Evolutionary conservation across 148 eudicot genomes (phyloP), one percentile per base, ranked within the genome.

Genomic region (Nepenthes gracilis): DNA sequence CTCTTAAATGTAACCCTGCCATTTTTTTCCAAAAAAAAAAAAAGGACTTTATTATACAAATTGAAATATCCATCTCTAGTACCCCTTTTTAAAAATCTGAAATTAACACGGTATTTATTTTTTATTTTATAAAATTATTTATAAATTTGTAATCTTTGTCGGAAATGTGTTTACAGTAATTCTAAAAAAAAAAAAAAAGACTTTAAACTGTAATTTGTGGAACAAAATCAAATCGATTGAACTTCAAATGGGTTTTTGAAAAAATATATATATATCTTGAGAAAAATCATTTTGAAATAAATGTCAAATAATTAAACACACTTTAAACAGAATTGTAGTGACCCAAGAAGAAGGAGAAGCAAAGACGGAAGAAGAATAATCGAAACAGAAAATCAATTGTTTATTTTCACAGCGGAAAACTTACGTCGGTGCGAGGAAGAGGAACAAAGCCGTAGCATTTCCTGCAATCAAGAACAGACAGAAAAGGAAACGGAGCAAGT

Each of bases 1-100:
- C 90, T 84, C 80, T 78, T 84, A 71, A 87, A 87, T 56, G 95
- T 84, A 35, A 82, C 76, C 50, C 95, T 87, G 68, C 47, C 50
- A 63, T 66, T 4, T 43, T 45, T 56, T 12, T 38, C 43, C 49
- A 57, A 54, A 49, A 54, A 32, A n/a, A 36, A 35, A 59, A 13
- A 6, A 3, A 13, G 8, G 3, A 13, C 4, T 54, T 4, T 13
- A 14, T 54, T 4, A 5, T 14, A 52, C 23, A 45, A 4, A 52
- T 9, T 14, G 12, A 52, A 52, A 23, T 23, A 23, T 23, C 23
- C 23, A 23, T 23, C 23, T 11, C 5, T 13, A 52, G 5, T 52
- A n/a, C 2, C 34, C 12, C 23, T 10, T 60, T 51, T 2, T 12
- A 49, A n/a, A 55, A 10, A 37, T 2, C 13, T 55, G 40, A 54